Percentiles rank a stretch among this genome's conserved stretches.
Evolutionary conservation across 306 rosid genomes (phyloP).

Genomic region (Medicago ruthenica): DNA sequence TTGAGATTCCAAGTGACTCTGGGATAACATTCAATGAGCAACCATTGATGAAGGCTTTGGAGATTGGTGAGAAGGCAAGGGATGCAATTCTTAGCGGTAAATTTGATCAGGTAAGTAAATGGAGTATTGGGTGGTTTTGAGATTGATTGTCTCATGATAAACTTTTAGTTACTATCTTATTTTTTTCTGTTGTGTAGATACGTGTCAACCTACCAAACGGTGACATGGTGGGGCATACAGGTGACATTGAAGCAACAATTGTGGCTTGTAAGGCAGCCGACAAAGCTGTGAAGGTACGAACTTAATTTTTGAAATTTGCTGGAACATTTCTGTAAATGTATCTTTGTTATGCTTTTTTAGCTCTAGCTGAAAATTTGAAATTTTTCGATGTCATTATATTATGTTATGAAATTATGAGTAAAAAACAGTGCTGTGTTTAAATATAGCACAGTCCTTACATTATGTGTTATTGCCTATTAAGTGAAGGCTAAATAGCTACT

Average conservation of each 20-base stretch:
- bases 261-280: slow-evolving; percentile 99
- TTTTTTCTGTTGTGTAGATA: slow-evolving; percentile 54
- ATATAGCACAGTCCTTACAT: background rate
- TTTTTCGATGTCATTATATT: background rate
- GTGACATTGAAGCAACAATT: slow-evolving; percentile 87
- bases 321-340: slow-evolving; percentile 7
- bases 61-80: slow-evolving; percentile 90
- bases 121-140: slow-evolving; percentile 10
- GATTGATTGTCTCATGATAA: slow-evolving; percentile 6
- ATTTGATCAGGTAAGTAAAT: slow-evolving; percentile 61
- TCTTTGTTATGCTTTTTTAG: background rate
- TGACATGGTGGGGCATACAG: slow-evolving; percentile 97
- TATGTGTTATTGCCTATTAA: slow-evolving; percentile 4
- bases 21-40: slow-evolving; percentile 91
- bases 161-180: slow-evolving; percentile 30
- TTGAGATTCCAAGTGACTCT: slow-evolving; percentile 90
- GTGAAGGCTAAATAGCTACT: slow-evolving; percentile 13
- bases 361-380: background rate
- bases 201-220: slow-evolving; percentile 98
- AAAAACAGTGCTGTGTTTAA: background rate
- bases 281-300: slow-evolving; percentile 83
- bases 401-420: too few species aligned
- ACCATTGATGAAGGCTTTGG: slow-evolving; percentile 92
- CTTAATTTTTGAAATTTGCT: slow-evolving; percentile 33
- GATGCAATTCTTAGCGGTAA: slow-evolving; percentile 87